phyloP scores from a whole-genome alignment of 495 filamentous ascomycete genomes.

The Terfezia boudieri region DNA sequence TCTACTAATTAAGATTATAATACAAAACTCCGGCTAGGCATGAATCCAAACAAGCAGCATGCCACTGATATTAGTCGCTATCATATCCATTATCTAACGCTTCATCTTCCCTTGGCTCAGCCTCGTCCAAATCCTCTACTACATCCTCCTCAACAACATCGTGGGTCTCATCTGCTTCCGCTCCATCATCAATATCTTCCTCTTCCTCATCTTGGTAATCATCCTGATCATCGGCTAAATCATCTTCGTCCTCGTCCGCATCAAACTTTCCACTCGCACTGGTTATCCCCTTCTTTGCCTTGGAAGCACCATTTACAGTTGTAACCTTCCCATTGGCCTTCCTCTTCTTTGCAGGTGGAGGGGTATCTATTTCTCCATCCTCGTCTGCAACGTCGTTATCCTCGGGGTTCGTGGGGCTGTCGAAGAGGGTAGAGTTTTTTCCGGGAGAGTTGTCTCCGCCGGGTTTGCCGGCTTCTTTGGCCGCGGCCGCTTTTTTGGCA shows the following conservation, averaged over 20 bases:
- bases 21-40: too few species aligned
- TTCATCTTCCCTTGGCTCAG: conserved; percentile 5
- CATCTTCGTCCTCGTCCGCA: neutral
- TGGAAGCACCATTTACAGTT: neutral
- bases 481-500: conserved; percentile 27
- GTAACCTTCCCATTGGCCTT: neutral
- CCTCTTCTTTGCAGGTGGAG: neutral
- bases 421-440: neutral
- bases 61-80: conserved; percentile 6
- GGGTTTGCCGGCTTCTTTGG: conserved; percentile 15
- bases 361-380: neutral
- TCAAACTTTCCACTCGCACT: neutral
- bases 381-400: neutral
- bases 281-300: neutral
- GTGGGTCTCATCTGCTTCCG: conserved; percentile 9
- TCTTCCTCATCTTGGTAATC: conserved; percentile 6
- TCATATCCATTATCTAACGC: conserved; percentile 14
- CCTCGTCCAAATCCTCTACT: neutral
- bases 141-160: conserved; percentile 1
- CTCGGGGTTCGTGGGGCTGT: neutral
- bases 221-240: neutral
- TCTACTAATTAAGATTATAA: too few species aligned
- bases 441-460: neutral
- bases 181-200: conserved; percentile 8
- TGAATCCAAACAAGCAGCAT: too few species aligned